Evolutionary conservation across 2,329 filamentous ascomycete genomes (phyloP), one percentile per base, ranked within the genome.

Genomic region (Diplodia intermedia): DNA sequence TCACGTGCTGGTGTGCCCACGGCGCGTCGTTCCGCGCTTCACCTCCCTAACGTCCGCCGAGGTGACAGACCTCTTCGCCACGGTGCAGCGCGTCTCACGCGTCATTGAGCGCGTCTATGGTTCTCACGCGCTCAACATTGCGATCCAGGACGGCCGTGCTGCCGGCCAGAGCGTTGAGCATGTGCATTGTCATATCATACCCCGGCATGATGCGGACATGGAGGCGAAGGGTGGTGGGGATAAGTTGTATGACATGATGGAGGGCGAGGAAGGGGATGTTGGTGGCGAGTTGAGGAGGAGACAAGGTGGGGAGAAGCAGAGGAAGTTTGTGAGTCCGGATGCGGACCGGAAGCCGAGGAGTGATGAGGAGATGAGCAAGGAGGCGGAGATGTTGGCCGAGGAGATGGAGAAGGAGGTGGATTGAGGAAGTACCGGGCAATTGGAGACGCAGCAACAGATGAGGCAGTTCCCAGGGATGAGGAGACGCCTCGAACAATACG

Each of bases 101-200:
- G 93, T 96, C 82, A 85, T 97, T 8, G 82, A 86, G 74, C 82
- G 83, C 36, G 79, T 88, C 70, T 85, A 86, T 77, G 76, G 85
- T 40, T 90, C 88, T 6, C 88, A 91, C 11, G 91, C 92, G 69
- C 90, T 98, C 81, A 98, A 97, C 76, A 89, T 99, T 61, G 94
- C 94, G 0, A 86, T 99, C n/a, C 95, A 99, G 79, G 95, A 99
- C 79, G 95, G 95, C 23, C 82, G 85, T 38, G 92, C 93, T 69
- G 93, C 95, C 0, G 95, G 95, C 0, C 95, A 99, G 85, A 97
- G 93, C 68, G 94, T 99, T 54, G 85, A 92, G 9, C 95, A 99
- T 81, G 89, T 97, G 15, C 95, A 99, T 81, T 91, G 93, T 31
- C 95, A 99, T 81, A 87, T 97, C 60, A 94, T 97, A 66, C 94